Evolutionary conservation across 495 filamentous ascomycete species (phyloP), one percentile per base, ranked within the genome.

Genomic region (Hypoxylon lenormandii): DNA sequence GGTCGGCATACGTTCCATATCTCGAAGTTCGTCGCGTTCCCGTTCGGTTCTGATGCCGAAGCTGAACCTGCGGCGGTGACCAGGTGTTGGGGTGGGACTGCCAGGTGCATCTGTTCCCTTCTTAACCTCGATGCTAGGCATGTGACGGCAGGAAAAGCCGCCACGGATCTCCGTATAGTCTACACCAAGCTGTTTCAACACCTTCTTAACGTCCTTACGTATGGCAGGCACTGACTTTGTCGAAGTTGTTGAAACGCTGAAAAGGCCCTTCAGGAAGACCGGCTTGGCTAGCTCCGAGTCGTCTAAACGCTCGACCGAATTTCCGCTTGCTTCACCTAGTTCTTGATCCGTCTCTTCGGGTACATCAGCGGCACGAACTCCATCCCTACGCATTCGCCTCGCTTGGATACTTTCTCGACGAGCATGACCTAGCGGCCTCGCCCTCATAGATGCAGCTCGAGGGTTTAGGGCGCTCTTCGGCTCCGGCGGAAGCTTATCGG

Each of bases 231-330:
- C 83, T 1, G 96, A 92, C 68, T 93, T 95, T 72, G 90, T 96
- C 68, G 93, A 97, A 2, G 95, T 99, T 0, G 95, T 99, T 4
- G 92, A 93, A 33, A 98, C 95, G 74, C 94, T 97, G 82, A 99
- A 99, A 21, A 99, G 87, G 19, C 95, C 95, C 77, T 99, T 99
- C 22, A 99, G 87, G 74, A 90, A 99, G 22, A 98, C 95, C 1
- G 96, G 96, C 73, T 97, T 98, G 42, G 90, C 87, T 38, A 88
- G 81, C 65, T 90, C 84, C 2, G 81, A 78, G 70, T 91, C 79
- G 28, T 80, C 80, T 10, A 86, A 68, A 19, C 82, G 74, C 30
- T 86, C 83, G 15, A 80, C 79, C 22, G 84, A 87, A 21, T 81
- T 76, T 11, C 85, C 84, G 46, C 83, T 83, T n/a, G 51, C 74